Evolutionary conservation across 768 basidiomycete species (phyloP).

Genomic region (Porphyrellus cyaneotinctus): DNA sequence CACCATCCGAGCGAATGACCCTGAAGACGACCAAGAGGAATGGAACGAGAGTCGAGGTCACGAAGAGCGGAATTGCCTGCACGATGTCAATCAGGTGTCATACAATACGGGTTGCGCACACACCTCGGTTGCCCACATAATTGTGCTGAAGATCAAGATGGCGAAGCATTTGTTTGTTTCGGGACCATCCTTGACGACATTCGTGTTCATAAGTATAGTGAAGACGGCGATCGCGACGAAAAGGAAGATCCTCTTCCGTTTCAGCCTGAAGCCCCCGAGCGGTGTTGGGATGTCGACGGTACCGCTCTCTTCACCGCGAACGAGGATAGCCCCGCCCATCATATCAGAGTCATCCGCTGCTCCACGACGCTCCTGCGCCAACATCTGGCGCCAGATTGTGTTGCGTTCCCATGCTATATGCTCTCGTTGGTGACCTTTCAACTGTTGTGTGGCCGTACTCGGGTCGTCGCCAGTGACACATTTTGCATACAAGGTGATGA

Average conservation of each 20-base stretch:
- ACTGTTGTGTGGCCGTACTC: constrained; percentile 68
- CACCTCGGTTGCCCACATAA: constrained; percentile 97
- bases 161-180: constrained; percentile 91
- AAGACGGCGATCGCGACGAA: constrained; percentile 57
- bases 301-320: constrained; percentile 39
- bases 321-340: constrained; percentile 43
- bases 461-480: constrained; percentile 77
- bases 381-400: constrained; percentile 97
- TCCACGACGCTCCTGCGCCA: constrained; percentile 73
- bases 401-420: constrained; percentile 97
- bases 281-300: constrained; percentile 53
- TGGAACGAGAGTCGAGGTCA: constrained; percentile 91
- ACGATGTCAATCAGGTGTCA: not conserved
- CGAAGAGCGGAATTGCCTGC: constrained; percentile 94
- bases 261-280: constrained; percentile 62
- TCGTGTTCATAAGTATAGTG: constrained; percentile 53
- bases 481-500: constrained; percentile 76
- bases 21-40: constrained; percentile 81
- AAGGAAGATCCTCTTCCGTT: constrained; percentile 56
- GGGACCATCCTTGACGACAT: constrained; percentile 48
- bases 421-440: constrained; percentile 84
- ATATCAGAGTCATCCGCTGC: constrained; percentile 30
- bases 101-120: not conserved
- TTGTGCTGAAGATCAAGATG: constrained; percentile 82
- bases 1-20: constrained; percentile 54